Conservation (phyloP, 768 basidiomycete species). For the Termitomyces sp. region DNA sequence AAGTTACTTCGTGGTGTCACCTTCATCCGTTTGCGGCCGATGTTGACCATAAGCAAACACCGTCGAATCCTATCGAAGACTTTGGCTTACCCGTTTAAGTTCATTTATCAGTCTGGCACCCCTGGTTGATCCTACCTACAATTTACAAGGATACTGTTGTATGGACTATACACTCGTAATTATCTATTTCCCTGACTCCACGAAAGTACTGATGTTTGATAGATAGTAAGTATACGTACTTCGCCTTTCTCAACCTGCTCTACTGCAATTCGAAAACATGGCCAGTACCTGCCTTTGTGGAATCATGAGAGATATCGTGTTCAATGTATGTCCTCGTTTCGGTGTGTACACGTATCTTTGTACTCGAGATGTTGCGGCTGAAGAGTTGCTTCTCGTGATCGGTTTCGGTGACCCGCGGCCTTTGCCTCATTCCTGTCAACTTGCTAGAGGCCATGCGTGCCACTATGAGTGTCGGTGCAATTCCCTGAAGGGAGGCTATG, state of each 20-base stretch:
- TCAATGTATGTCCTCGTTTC: background rate
- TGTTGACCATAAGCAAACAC: too few relatives aligned
- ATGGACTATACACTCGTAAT: background rate
- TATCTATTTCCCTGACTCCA: background rate
- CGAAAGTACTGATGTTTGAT: background rate
- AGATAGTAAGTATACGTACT: background rate
- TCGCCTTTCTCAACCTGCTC: background rate
- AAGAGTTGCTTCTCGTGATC: background rate
- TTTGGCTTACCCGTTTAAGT: too few relatives aligned
- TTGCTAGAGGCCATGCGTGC: background rate
- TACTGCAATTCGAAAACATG: too few relatives aligned
- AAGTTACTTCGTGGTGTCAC: too few relatives aligned
- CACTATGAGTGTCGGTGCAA: background rate
- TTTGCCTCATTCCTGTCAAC: background rate
- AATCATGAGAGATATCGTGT: too few relatives aligned
- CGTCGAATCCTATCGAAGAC: too few relatives aligned
- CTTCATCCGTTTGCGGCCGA: too few relatives aligned
- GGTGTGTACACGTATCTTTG: background rate
- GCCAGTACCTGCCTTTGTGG: background rate
- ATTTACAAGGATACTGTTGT: background rate
- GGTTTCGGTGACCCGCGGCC: background rate
- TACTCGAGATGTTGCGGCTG: background rate
- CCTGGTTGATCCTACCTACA: background rate
- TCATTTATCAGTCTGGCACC: too few relatives aligned
- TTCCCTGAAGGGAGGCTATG: background rate